A percentile compares a stretch with the other conserved stretches of the same genome.
Evolutionary conservation across 768 basidiomycete genomes (phyloP).

Genomic region (Termitomyces sp.): DNA sequence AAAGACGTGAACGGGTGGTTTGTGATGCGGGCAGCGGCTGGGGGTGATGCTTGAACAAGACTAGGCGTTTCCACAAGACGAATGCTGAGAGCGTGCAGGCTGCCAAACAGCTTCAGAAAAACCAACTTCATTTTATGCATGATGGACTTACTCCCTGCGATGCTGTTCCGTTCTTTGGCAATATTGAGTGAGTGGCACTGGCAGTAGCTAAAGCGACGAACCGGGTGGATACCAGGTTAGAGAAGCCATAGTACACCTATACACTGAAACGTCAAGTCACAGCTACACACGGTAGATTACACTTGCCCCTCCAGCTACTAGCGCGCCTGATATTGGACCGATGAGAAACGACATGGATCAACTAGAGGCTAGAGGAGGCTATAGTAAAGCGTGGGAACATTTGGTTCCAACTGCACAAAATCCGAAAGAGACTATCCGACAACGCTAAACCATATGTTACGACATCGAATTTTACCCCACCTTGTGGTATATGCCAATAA

Average conservation of each 20-base stretch:
- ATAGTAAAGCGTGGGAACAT: conserved; percentile 6
- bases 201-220: conserved; percentile 21
- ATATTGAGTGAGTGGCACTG: not conserved
- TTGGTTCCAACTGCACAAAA: not conserved
- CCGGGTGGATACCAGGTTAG: conserved; percentile 59
- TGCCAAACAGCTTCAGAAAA: conserved; percentile 16
- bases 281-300: not conserved
- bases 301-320: conserved; percentile 65
- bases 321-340: conserved; percentile 67
- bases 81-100: conserved; percentile 46
- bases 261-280: not conserved
- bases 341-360: conserved; percentile 56
- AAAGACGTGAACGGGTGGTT: conserved; percentile 43
- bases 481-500: not conserved
- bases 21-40: conserved; percentile 52
- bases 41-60: conserved; percentile 44
- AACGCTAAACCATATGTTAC: not conserved
- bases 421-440: not conserved
- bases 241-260: conserved; percentile 71
- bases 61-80: conserved; percentile 50
- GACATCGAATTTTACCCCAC: too few relatives aligned
- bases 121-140: not conserved
- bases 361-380: too few relatives aligned
- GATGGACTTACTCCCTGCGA: conserved; percentile 45
- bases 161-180: conserved; percentile 50